Evolutionary conservation across 352 stramenopile genomes (phyloP), one percentile per base, ranked within the genome.

Genomic region (Phytophthora sojae): DNA sequence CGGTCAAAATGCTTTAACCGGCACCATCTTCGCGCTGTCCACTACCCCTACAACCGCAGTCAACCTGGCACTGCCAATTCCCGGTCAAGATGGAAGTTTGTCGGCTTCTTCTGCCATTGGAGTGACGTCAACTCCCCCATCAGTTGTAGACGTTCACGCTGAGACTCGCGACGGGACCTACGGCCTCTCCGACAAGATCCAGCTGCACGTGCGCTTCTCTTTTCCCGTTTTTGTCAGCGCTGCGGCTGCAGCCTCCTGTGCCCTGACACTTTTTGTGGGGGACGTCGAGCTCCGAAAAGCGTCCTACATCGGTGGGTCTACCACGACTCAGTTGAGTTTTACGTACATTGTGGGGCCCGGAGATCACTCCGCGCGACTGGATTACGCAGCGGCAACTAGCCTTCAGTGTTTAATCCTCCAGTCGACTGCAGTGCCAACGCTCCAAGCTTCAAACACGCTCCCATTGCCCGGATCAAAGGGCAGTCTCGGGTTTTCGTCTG

Each of bases 331-430:
- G 8, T 65, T 95, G 0, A 65, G 81, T 7, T 96, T 96, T 57
- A 57, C 67, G 19, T 95, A 93, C 61, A 73, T 44, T 1, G 71
- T 96, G 1, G 56, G 69, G 12, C 5, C 26, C 2, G 84, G 81
- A 1, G 89, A 96, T 59, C 80, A 75, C 4, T 60, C 83, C 0
- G 64, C 78, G 0, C 66, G 53, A 3, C 75, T 96, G 2, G 87
- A 88, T 25, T 94, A 93, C 45, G 42, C 57, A n/a, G 75, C 67
- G 21, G 55, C 61, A 11, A 60, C 63, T 17, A 86, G 81, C 57
- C 56, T 95, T 2, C 71, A 55, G 6, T 93, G 84, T 59, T 55
- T 32, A 17, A 56, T 90, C 26, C 70, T 91, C 3, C 85, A 92
- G 45, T 72, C 77, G 17, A 94, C 83, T 37, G 65, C 74, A 2